These are phyloP conservation scores for Kluyveromyces nonfermentans DNA, from an alignment of 805 yeast genomes.

Conservation along the genomic window DNA sequence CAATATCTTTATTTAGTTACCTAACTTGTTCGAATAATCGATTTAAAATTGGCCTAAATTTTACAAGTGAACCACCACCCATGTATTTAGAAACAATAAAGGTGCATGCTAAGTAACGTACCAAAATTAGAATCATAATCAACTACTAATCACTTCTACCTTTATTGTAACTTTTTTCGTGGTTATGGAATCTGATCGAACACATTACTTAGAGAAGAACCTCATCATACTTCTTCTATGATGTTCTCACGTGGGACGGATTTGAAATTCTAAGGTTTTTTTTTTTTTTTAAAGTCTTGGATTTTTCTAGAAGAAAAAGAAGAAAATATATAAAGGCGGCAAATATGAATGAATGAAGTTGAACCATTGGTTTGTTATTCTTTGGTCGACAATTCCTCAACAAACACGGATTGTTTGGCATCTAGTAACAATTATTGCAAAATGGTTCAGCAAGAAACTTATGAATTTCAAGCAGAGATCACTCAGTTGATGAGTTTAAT, in stretches of 20 bases:
- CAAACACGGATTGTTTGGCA: not conserved
- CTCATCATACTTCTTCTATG: not conserved
- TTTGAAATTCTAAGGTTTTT: not conserved
- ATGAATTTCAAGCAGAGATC: constrained; percentile 99
- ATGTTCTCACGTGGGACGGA: not conserved
- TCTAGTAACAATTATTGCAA: constrained; percentile 7
- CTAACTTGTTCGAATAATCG: too few species aligned
- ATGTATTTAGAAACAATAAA: too few species aligned
- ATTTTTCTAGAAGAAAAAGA: not conserved
- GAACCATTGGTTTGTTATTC: not conserved
- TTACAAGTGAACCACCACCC: too few species aligned
- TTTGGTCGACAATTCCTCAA: not conserved
- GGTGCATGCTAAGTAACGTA: too few species aligned
- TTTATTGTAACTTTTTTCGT: too few species aligned
- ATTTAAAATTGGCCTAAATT: too few species aligned
- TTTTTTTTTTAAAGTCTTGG: not conserved
- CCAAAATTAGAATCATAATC: too few species aligned
- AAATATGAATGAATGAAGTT: not conserved
- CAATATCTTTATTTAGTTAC: too few species aligned
- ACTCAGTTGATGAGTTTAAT: constrained; percentile 99
- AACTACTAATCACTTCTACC: too few species aligned
- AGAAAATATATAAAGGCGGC: constrained; percentile 2
- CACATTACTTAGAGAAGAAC: not conserved
- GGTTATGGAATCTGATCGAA: not conserved
- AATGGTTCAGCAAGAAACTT: constrained; percentile 60